Conservation (phyloP, 805 yeast genomes). For the Vanderwaltozyma yarrowii region DNA sequence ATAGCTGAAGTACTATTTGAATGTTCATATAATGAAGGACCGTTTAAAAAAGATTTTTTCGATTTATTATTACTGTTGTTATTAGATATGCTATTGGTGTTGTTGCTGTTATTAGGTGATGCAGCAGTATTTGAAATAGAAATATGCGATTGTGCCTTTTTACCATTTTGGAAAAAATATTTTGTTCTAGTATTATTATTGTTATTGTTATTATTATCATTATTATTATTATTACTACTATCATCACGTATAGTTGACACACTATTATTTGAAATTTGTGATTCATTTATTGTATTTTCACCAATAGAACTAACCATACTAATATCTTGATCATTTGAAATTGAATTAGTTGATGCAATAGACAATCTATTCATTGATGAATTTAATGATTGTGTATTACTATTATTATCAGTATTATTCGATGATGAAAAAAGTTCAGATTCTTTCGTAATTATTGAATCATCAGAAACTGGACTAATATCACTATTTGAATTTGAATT, state of each 20-base stretch:
- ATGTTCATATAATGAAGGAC: constrained; percentile 6
- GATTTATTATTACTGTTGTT: too few species aligned
- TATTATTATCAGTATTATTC: constrained; percentile 10
- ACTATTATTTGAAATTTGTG: neutral
- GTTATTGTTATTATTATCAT: neutral
- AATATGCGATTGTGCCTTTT: neutral
- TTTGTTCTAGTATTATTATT: neutral
- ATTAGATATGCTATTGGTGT: constrained; percentile 1
- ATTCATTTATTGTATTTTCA: neutral
- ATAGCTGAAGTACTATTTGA: constrained; percentile 13
- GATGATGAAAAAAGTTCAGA: constrained; percentile 21
- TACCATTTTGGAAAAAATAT: constrained; percentile 1
- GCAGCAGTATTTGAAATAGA: neutral
- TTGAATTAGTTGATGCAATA: constrained; percentile 1
- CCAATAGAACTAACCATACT: constrained; percentile 1
- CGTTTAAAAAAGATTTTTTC: too few species aligned
- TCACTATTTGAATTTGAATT: neutral
- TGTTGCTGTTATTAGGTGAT: neutral
- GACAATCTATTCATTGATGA: constrained; percentile 1
- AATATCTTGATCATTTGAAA: constrained; percentile 1
- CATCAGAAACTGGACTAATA: constrained; percentile 23
- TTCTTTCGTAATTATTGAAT: constrained; percentile 17
- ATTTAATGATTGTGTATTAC: too few species aligned
- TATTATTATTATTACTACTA: neutral
- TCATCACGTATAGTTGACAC: neutral